Base-by-base conservation (phyloP, 140 eudicot genomes). In the Oenanthe javanica region DNA sequence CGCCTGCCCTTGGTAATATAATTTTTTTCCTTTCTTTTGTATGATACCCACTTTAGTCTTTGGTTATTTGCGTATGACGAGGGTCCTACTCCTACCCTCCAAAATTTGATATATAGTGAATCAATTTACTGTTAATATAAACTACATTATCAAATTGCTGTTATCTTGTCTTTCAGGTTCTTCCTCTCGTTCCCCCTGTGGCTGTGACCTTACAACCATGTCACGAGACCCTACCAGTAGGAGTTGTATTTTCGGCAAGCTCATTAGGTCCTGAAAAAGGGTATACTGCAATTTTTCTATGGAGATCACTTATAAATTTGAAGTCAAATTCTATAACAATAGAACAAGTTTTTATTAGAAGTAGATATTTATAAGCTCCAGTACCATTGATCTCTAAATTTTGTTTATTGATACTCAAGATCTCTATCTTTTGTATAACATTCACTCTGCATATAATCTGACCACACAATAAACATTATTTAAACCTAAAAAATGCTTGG, bases 181-280 rank as follows among this genome's bases (percentile, higher is more conserved):
- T 36, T 36, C 40, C 40, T 36, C 40, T 36, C 40, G 40, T 36
- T 36, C 40, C 40, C 40, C 40, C 40, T 36, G 97, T 95, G 77
- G 87, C 61, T 69, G 97, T 87, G 78, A 88, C 91, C n/a, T 84
- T 95, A 52, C 82, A 86, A 74, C 94, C 98, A 36, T 88, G 84
- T 84, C 99, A 95, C 67, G 84, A 93, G 72, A 93, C 89, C 49
- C 86, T 83, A 72, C 97, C 98, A 14, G 92, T 93, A 25, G 99
- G 99, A 86, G 86, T 80, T 78, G 85, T 95, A 49, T 85, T 80
- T 79, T 91, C 94, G 87, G 99, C 92, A 88, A 89, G 88, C 7
- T 83, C 25, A n/a, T 66, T 52, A 78, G 43, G 31, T 77, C 79
- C 66, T 79, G 49, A 13, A 25, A 69, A 76, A 47, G 71, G 15